Percentiles rank a stretch among this genome's conserved stretches.
Conservation (phyloP, 129 eudicot genomes). For the Escallonia rubra region DNA sequence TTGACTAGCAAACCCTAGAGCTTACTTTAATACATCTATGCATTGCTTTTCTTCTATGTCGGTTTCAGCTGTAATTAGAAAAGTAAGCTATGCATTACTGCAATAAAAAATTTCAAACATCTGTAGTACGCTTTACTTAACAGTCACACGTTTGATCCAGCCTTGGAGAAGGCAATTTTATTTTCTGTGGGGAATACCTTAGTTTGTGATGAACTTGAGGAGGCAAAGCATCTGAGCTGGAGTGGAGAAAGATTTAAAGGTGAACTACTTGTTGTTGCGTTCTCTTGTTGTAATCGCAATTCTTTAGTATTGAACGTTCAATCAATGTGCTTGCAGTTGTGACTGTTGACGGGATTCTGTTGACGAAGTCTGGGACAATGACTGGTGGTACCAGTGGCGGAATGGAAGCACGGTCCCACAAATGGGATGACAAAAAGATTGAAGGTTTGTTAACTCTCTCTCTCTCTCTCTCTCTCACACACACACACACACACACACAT, state of each 20-base stretch:
- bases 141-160: constrained; percentile 69
- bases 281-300: not conserved
- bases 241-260: constrained; percentile 90
- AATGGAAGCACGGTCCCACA: constrained; percentile 96
- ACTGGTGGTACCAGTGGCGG: constrained; percentile 99
- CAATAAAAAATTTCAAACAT: not conserved
- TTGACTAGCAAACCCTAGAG: too few species aligned
- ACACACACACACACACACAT: too few species aligned
- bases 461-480: too few species aligned
- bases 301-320: too few species aligned
- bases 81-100: not conserved
- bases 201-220: constrained; percentile 90
- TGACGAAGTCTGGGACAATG: constrained; percentile 98
- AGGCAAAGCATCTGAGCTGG: constrained; percentile 95
- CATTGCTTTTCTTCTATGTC: too few species aligned
- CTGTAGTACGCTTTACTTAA: constrained; percentile 39
- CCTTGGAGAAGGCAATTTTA: constrained; percentile 78
- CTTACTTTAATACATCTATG: too few species aligned
- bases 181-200: constrained; percentile 96
- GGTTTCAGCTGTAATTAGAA: not conserved
- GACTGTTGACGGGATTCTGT: constrained; percentile 84
- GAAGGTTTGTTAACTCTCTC: constrained; percentile 48
- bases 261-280: constrained; percentile 8
- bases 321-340: constrained; percentile 60
- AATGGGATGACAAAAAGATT: constrained; percentile 97